Evolutionary conservation across 306 rosid genomes (phyloP).

Genomic region (Albizia julibrissin): DNA sequence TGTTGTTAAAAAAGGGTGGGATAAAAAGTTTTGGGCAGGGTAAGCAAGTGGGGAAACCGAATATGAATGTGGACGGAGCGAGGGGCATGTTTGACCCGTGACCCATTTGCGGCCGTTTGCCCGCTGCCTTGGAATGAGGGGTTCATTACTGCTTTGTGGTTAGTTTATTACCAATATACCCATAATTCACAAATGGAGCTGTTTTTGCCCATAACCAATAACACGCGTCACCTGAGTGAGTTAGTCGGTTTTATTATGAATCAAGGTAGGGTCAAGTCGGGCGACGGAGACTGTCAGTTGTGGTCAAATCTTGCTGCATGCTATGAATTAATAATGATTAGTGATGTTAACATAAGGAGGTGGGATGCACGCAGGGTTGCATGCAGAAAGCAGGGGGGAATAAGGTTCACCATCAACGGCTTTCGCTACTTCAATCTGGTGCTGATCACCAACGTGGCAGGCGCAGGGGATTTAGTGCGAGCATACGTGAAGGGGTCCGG

Average conservation of each 20-base stretch:
- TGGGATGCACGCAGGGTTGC: constrained; percentile 57
- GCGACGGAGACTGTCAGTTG: background rate
- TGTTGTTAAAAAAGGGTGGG: background rate
- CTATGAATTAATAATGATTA: background rate
- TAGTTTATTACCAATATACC: background rate
- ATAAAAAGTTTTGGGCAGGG: background rate
- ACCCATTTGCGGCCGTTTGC: background rate
- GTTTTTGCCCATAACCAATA: background rate
- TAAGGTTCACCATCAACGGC: constrained; percentile 85
- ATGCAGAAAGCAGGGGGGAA: constrained; percentile 84
- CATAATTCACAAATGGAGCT: background rate
- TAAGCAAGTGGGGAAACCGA: background rate
- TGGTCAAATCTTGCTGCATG: background rate
- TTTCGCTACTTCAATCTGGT: constrained; percentile 96
- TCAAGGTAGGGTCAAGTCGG: background rate
- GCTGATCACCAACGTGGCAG: constrained; percentile 86
- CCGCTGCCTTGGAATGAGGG: background rate
- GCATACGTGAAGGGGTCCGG: constrained; percentile 72
- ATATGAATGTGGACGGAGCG: background rate
- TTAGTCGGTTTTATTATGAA: background rate
- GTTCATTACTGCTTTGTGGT: background rate
- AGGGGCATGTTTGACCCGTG: background rate
- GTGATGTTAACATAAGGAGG: background rate
- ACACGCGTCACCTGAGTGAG: background rate
- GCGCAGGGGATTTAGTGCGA: constrained; percentile 86